Evolutionary conservation across 2,329 filamentous ascomycete species (phyloP), one percentile per base, ranked within the genome.

Genomic region (Neonectria punicea): DNA sequence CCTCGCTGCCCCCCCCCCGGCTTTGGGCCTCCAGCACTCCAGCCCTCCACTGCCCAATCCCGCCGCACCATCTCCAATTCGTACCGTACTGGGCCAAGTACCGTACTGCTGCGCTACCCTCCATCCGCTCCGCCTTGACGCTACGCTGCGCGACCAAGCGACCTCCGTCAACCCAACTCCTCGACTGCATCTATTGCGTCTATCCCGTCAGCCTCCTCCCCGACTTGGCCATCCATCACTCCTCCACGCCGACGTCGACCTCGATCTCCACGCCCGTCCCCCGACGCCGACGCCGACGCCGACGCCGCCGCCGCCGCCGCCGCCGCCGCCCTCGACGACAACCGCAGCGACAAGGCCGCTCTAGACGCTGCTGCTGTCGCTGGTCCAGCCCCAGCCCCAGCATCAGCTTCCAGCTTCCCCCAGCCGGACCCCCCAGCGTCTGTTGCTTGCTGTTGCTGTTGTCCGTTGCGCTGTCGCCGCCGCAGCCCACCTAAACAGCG

Each of bases 181-280:
- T 67, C 60, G 66, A 72, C 68, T 71, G 61, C 68, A 71, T 67
- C 68, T 68, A 71, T 66, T 69, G 65, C 71, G 63, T 61, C 64
- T 66, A 55, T 65, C 61, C 63, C n/a, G 47, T 63, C 54, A 65
- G 68, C 54, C 69, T 62, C 60, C 58, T 58, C 66, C 56, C 60
- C 66, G 39, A 64, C 54, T 61, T 61, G 54, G 65, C 66, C 65
- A 65, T 55, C 69, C 53, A 67, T 68, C 46, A 53, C 36, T 58
- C 55, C 54, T 63, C 55, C 49, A 53, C 57, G 58, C 56, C 67
- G 56, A 39, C 59, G 53, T 57, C 59, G 51, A 63, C 63, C 32
- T 63, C 65, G 58, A 58, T 49, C 43, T 58, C 44, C 46, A 47
- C 60, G 59, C 56, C 30, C 44, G 54, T 53, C 53, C 58, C 65